These are phyloP conservation scores for Pseudocercospora crystallina DNA, from an alignment of 2,329 filamentous ascomycete species.

Conservation along the genomic window DNA sequence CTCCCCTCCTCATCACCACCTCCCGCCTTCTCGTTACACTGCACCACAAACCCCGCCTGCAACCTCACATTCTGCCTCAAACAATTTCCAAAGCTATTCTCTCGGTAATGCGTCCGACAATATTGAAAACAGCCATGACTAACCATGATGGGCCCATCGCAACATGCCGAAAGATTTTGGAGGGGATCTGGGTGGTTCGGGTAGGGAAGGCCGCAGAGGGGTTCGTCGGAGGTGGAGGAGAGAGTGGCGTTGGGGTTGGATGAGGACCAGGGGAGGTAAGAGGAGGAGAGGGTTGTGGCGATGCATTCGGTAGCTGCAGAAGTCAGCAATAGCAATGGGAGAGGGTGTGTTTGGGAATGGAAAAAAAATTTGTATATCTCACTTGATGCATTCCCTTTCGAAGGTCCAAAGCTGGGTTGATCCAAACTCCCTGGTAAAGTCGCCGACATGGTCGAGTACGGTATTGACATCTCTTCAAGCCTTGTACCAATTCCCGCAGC, in stretches of 20 bases:
- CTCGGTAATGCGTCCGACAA: background rate
- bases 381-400: no score
- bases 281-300: no score
- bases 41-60: background rate
- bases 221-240: background rate
- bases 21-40: conserved; percentile 4
- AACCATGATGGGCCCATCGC: conserved; percentile 11
- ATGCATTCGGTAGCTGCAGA: no score
- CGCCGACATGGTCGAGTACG: conserved; percentile 5
- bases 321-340: no score
- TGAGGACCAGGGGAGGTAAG: no score
- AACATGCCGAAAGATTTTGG: conserved; percentile 2
- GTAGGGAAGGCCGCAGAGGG: conserved; percentile 8
- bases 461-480: background rate
- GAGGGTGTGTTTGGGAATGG: no score
- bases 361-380: no score
- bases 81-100: conserved; percentile 2
- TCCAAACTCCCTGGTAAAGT: background rate
- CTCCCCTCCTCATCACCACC: background rate
- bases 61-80: conserved; percentile 7
- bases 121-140: conserved; percentile 14
- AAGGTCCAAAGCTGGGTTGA: no score
- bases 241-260: conserved; percentile 1
- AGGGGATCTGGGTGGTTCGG: conserved; percentile 1
- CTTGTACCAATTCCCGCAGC: no score